Conservation (phyloP, 2,329 filamentous ascomycete species). For the Colletotrichum ledebouriae region DNA sequence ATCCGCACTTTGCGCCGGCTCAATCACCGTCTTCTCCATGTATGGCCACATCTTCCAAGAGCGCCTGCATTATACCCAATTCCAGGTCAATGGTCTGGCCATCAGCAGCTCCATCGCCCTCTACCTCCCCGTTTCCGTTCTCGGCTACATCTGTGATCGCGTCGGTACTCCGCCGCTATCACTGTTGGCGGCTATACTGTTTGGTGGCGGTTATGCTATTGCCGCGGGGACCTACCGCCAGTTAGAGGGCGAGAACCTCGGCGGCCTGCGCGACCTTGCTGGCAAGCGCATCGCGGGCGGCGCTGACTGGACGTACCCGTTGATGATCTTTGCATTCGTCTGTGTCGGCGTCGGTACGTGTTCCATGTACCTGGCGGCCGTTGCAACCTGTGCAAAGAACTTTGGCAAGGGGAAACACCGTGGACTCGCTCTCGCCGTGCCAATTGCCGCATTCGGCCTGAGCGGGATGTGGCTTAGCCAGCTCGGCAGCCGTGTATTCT, state of each 20-base stretch:
- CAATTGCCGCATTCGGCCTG: conserved; percentile 92
- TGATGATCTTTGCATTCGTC: conserved; percentile 90
- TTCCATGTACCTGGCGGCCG: conserved; percentile 88
- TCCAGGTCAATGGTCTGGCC: conserved; percentile 91
- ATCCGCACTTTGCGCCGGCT: conserved; percentile 83
- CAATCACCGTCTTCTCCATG: conserved; percentile 92
- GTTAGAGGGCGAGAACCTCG: conserved; percentile 59
- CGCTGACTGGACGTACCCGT: conserved; percentile 76
- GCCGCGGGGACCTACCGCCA: conserved; percentile 82
- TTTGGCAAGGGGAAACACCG: conserved; percentile 91
- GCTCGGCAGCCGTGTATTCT: conserved; percentile 82
- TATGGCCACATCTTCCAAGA: conserved; percentile 93
- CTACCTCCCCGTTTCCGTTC: conserved; percentile 91
- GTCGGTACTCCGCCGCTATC: conserved; percentile 84
- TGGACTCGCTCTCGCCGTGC: conserved; percentile 88
- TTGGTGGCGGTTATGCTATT: conserved; percentile 84
- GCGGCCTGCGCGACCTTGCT: conserved; percentile 40
- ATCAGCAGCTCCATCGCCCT: conserved; percentile 89
- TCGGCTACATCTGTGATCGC: conserved; percentile 93
- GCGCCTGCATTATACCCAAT: conserved; percentile 87
- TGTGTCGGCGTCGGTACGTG: conserved; percentile 86
- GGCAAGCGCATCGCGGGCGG: conserved; percentile 52
- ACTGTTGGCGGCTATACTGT: conserved; percentile 78
- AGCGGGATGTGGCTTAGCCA: conserved; percentile 98
- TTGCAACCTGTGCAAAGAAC: conserved; percentile 99